phyloP scores from a whole-genome alignment of 495 filamentous ascomycete genomes.

The Hypoxylon intermedium region DNA sequence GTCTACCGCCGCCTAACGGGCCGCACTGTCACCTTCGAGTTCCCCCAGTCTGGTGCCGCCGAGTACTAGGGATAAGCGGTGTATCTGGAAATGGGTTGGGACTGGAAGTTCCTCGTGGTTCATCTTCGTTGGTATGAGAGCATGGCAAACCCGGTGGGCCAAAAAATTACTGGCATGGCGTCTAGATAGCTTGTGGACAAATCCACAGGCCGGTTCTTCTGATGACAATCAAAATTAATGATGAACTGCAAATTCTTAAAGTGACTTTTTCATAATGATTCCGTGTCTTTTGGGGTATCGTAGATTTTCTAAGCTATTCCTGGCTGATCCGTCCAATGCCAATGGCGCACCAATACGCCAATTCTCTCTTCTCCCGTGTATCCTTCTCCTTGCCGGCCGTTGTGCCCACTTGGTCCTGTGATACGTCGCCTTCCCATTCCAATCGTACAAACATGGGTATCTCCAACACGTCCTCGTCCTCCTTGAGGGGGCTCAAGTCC shows the following conservation, averaged over 20 bases:
- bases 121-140: constrained; percentile 26
- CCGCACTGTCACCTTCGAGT: constrained; percentile 94
- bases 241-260: constrained; percentile 8
- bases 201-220: constrained; percentile 33
- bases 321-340: constrained; percentile 79
- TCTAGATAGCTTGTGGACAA: constrained; percentile 38
- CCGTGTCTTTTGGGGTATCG: constrained; percentile 39
- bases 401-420: constrained; percentile 65
- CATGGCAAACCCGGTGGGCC: constrained; percentile 35
- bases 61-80: constrained; percentile 72
- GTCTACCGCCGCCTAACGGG: constrained; percentile 96
- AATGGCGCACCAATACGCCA: constrained; percentile 95
- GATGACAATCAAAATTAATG: constrained; percentile 26
- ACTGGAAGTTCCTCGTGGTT: constrained; percentile 19
- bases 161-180: constrained; percentile 38
- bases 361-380: constrained; percentile 66
- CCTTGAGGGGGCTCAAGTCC: constrained; percentile 53
- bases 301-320: constrained; percentile 39
- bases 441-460: constrained; percentile 91
- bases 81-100: constrained; percentile 11
- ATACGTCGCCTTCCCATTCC: constrained; percentile 86
- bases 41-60: constrained; percentile 77
- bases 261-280: neutral
- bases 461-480: constrained; percentile 90
- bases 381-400: constrained; percentile 52